Evolutionary conservation across 805 yeast species (phyloP).

Genomic region (Pichia sporocuriosa): DNA sequence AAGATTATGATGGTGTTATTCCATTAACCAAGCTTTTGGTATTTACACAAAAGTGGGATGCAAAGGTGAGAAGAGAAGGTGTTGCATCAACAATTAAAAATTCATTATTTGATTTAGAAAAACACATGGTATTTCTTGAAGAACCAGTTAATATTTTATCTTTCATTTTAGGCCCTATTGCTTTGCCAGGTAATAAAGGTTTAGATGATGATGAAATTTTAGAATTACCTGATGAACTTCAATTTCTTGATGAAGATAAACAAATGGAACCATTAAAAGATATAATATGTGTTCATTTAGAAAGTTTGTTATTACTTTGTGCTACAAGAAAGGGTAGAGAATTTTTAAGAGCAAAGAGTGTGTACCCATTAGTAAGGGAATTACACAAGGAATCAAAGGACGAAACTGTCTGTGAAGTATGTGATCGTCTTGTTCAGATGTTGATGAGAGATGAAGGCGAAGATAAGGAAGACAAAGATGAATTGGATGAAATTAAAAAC

Average conservation of each 20-base stretch:
- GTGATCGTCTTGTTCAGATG: conserved; percentile 84
- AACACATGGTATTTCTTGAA: conserved; percentile 53
- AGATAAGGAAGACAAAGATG: conserved; percentile 44
- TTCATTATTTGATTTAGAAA: conserved; percentile 69
- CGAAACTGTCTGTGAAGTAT: conserved; percentile 49
- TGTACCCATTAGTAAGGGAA: conserved; percentile 82
- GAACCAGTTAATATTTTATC: conserved; percentile 73
- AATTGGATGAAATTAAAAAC: conserved; percentile 40
- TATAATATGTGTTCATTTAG: conserved; percentile 66
- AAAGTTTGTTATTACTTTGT: conserved; percentile 71
- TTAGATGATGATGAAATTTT: conserved; percentile 80
- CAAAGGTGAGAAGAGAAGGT: conserved; percentile 80
- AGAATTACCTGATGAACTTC: conserved; percentile 83
- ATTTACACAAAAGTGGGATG: conserved; percentile 75
- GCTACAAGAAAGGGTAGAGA: conserved; percentile 72
- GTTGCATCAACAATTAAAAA: conserved; percentile 90
- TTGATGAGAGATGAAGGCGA: conserved; percentile 84
- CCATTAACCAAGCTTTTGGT: conserved; percentile 78
- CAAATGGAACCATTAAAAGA: conserved; percentile 64
- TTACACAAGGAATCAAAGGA: conserved; percentile 54
- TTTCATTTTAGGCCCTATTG: conserved; percentile 72
- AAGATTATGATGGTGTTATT: conserved; percentile 65
- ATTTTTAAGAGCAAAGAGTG: conserved; percentile 68
- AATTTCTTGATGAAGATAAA: conserved; percentile 69
- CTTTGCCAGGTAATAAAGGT: conserved; percentile 49